Percentiles rank a stretch among this genome's conserved stretches.
phyloP scores from a whole-genome alignment of 2,329 filamentous ascomycete genomes.

The Ophiostoma angusticollis region DNA sequence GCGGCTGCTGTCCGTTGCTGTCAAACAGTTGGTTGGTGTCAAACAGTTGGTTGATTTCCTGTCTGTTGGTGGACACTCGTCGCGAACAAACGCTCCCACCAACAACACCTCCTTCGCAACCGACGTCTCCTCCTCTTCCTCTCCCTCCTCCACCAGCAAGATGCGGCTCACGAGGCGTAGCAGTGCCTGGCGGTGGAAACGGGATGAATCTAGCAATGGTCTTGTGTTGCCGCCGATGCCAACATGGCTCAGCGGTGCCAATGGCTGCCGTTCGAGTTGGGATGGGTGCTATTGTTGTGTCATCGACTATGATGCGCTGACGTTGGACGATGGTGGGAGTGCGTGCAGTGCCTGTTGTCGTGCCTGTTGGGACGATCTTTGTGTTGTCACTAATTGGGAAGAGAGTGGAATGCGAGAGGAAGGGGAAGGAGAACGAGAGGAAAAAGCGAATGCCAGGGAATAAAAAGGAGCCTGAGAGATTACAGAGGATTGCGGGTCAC shows the following conservation, averaged over 20 bases:
- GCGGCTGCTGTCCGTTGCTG: too few relatives aligned
- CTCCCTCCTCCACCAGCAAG: constrained; percentile 2
- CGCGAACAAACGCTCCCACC: background rate
- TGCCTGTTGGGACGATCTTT: too few relatives aligned
- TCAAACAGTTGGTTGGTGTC: too few relatives aligned
- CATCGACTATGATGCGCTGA: background rate
- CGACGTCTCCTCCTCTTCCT: background rate
- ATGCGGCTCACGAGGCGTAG: background rate
- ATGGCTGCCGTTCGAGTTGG: constrained; percentile 1
- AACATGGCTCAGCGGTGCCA: constrained; percentile 5
- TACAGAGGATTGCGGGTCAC: constrained; percentile 4
- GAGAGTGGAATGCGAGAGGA: background rate
- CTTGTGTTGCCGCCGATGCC: constrained; percentile 1
- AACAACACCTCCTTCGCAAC: constrained; percentile 1
- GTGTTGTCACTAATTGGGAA: background rate
- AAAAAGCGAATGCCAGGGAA: background rate
- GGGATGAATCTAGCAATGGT: background rate
- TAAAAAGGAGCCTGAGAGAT: background rate
- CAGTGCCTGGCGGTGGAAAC: background rate
- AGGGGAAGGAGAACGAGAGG: background rate
- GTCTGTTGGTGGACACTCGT: background rate
- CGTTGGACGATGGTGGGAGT: background rate
- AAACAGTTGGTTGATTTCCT: background rate
- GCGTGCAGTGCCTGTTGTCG: background rate
- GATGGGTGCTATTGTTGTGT: background rate